Base-by-base conservation (phyloP, 2,329 filamentous ascomycete species). In the Fusarium sp. region DNA sequence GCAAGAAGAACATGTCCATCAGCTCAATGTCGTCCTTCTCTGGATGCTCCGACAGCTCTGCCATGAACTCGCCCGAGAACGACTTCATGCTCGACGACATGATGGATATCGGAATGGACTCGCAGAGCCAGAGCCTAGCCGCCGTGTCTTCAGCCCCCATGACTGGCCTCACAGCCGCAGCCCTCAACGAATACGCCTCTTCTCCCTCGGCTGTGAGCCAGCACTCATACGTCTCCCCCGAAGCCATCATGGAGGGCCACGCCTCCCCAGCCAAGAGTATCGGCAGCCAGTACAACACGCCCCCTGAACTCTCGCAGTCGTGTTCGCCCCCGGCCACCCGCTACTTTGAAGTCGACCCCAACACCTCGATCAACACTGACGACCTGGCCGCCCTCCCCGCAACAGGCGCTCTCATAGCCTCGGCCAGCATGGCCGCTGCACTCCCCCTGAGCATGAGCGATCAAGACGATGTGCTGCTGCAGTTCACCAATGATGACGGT, bases 231-330 rank as follows among this genome's bases (percentile, higher is more conserved):
- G 76, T 82, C 14, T 83, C 82, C 2, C 81, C 81, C 7, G 75
- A 78, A 44, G 76, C 76, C n/a, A 74, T 78, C 39, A 76, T 77
- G 67, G 77, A 78, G 21, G 71, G 65, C 45, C 75, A 78, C 42
- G 74, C 79, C 2, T 83, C 83, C 9, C 82, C 84, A 2, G 75
- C 80, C 32, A 84, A 82, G 73, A 84, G 80, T 69, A 71, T 74
- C 4, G 71, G 73, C 15, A 84, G 83, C 72, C 79, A 81, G 53
- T 84, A 80, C 72, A 84, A 82, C 72, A 84, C 84, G 4, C 83
- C 84, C 5, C 85, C 85, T 1, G 84, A 83, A 58, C 80, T 88
- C 27, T 86, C 84, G n/a, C 80, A 84, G 57, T 84, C 84, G 19
- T 84, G 83, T 13, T 87, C 85, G 21, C 84, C 84, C 4, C 82